Conservation (phyloP, 2,329 filamentous ascomycete species). For the Hymenoscyphus albidus region DNA sequence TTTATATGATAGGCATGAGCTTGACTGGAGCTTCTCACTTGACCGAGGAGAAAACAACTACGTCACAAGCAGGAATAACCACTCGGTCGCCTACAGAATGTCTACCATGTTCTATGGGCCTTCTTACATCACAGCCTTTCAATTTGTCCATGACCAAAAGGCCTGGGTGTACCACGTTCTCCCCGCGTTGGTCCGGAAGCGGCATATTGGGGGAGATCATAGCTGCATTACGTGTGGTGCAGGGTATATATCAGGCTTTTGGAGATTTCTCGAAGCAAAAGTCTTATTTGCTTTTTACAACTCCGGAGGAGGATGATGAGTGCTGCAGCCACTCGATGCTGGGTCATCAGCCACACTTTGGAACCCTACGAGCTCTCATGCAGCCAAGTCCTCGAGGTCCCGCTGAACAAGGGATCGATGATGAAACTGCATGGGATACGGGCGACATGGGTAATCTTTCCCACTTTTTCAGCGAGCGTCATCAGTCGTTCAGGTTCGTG, state of each 20-base stretch:
- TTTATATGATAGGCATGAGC: not conserved
- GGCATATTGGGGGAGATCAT: constrained; percentile 10
- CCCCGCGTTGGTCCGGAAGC: constrained; percentile 4
- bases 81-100: not conserved
- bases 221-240: constrained; percentile 9
- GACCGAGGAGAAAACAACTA: not conserved
- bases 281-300: not conserved
- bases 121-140: constrained; percentile 4
- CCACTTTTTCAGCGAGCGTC: not conserved
- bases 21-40: not conserved
- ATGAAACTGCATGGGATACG: not conserved
- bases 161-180: not conserved
- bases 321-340: not conserved
- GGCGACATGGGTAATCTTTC: not conserved
- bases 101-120: not conserved
- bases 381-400: not conserved
- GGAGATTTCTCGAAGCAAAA: not conserved
- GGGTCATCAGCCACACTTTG: constrained; percentile 13
- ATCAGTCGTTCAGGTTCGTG: not conserved
- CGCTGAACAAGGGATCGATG: not conserved
- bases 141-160: not conserved
- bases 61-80: not conserved
- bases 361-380: constrained; percentile 1
- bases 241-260: constrained; percentile 22
- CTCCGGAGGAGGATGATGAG: not conserved